Percentiles rank a stretch among this genome's conserved stretches.
These are phyloP conservation scores for Boletus vinaceobasis DNA, from an alignment of 768 basidiomycete species.

Conservation along the genomic window DNA sequence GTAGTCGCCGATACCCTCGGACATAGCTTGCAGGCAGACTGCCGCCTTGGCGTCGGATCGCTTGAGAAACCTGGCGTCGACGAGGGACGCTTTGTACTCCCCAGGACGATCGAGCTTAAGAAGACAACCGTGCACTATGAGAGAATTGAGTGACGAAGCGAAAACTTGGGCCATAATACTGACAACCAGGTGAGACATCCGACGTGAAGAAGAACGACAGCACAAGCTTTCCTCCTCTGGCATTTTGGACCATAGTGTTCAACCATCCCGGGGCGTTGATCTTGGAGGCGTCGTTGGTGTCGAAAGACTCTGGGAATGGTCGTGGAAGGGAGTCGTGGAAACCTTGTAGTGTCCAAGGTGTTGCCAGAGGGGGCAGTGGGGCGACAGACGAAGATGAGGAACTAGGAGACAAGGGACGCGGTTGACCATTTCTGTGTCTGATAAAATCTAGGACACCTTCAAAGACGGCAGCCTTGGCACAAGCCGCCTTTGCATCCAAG, in stretches of 20 bases:
- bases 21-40: constrained; percentile 62
- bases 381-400: neutral
- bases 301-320: constrained; percentile 57
- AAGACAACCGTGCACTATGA: constrained; percentile 58
- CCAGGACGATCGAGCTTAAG: constrained; percentile 54
- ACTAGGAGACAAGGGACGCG: constrained; percentile 30
- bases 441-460: constrained; percentile 61
- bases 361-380: constrained; percentile 7
- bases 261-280: constrained; percentile 56
- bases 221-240: constrained; percentile 47
- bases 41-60: constrained; percentile 68
- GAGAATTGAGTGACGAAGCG: constrained; percentile 1
- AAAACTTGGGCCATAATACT: constrained; percentile 23
- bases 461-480: constrained; percentile 50
- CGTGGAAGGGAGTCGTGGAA: constrained; percentile 66
- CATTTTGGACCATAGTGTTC: constrained; percentile 47
- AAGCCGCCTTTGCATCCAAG: constrained; percentile 47
- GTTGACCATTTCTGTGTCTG: constrained; percentile 51
- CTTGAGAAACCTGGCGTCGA: constrained; percentile 60
- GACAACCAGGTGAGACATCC: constrained; percentile 43
- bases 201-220: constrained; percentile 44
- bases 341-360: constrained; percentile 44
- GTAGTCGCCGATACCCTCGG: constrained; percentile 56
- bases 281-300: constrained; percentile 41
- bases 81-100: constrained; percentile 54